A percentile compares a stretch with the other conserved stretches of the same genome.
These are phyloP conservation scores for Stevia rebaudiana DNA, from an alignment of 140 eudicot species.

Conservation along the genomic window DNA sequence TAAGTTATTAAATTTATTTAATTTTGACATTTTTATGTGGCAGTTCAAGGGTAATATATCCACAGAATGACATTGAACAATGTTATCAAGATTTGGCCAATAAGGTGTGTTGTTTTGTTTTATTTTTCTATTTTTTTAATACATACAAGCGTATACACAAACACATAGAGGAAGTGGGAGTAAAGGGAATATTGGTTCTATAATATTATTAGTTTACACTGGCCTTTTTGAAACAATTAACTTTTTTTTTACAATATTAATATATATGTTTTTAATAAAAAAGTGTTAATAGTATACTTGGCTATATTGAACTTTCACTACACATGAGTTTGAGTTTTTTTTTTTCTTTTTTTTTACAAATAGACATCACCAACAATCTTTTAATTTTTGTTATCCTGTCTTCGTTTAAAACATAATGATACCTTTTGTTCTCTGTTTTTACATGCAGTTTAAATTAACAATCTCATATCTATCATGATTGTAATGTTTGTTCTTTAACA, in stretches of 20 bases:
- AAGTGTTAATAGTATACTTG: no score
- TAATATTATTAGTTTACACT: no score
- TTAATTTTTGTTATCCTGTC: not conserved
- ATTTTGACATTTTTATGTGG: conserved; percentile 15
- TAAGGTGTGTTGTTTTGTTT: conserved; percentile 45
- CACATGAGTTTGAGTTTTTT: no score
- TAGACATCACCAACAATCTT: not conserved
- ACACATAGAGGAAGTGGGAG: no score
- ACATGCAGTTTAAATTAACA: not conserved
- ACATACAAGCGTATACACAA: not conserved
- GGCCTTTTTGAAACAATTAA: no score
- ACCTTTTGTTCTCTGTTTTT: conserved; percentile 1
- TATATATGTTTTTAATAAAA: no score
- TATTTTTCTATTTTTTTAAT: not conserved
- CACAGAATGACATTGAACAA: conserved; percentile 62
- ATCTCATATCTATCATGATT: not conserved
- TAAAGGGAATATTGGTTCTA: no score
- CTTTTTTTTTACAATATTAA: no score
- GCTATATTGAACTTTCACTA: no score
- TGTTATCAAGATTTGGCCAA: conserved; percentile 67
- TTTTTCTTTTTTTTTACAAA: not conserved
- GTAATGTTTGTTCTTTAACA: conserved; percentile 30
- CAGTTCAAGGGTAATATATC: conserved; percentile 85
- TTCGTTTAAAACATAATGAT: not conserved
- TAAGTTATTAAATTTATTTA: conserved; percentile 2